These are phyloP conservation scores for Spinellus fusiger DNA, from an alignment of 192 early-diverging fungal genomes.

Conservation along the genomic window DNA sequence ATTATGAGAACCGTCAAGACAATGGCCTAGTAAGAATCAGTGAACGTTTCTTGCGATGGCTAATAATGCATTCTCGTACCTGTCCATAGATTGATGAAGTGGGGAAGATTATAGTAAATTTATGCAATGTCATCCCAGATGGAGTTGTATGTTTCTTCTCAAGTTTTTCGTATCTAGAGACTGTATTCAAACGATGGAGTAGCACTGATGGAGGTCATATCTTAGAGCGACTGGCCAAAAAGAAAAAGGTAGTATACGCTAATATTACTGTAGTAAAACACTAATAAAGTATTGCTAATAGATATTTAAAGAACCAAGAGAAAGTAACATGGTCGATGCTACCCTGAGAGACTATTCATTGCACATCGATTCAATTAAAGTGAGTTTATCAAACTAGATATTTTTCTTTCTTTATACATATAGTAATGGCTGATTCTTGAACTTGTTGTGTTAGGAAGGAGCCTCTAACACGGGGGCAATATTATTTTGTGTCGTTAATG, in stretches of 20 bases:
- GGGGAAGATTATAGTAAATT: conserved; percentile 62
- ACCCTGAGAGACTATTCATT: conserved; percentile 56
- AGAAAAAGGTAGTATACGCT: conserved; percentile 58
- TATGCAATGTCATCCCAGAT: conserved; percentile 69
- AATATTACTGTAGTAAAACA: no score
- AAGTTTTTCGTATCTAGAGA: conserved; percentile 71
- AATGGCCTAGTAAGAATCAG: conserved; percentile 32
- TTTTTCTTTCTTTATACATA: neutral
- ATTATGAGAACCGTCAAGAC: conserved; percentile 54
- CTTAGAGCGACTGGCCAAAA: conserved; percentile 41
- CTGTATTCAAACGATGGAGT: conserved; percentile 53
- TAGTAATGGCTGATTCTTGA: conserved; percentile 6
- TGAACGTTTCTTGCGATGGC: neutral
- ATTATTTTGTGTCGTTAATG: conserved; percentile 85
- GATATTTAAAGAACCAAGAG: conserved; percentile 68
- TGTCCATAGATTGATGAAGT: conserved; percentile 55
- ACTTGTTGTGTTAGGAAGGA: neutral
- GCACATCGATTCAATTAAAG: conserved; percentile 32
- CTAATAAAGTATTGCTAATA: conserved; percentile 22
- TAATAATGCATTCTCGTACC: neutral
- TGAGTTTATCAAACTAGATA: conserved; percentile 3
- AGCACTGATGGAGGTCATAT: conserved; percentile 25
- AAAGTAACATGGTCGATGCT: conserved; percentile 44
- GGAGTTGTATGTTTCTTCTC: conserved; percentile 89
- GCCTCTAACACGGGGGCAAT: conserved; percentile 52